Evolutionary conservation across 225 moss, liverwort and hornwort genomes (phyloP).

Genomic region (Ulota crispa): DNA sequence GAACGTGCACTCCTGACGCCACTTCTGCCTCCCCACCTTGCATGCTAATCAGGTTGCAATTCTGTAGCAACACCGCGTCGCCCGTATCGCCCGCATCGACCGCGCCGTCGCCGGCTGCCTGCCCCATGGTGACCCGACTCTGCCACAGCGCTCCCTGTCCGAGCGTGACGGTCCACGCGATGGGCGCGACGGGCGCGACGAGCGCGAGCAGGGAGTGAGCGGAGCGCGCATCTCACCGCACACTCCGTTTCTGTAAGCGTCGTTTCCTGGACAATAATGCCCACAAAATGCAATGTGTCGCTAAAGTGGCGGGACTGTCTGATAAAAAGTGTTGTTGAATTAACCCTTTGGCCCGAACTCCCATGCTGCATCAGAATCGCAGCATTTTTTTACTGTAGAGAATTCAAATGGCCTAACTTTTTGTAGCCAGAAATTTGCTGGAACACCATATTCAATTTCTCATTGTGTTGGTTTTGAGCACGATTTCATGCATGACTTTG

Average conservation of each 20-base stretch:
- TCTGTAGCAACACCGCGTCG: slow-evolving; percentile 22
- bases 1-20: slow-evolving; percentile 21
- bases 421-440: too few species aligned
- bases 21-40: not conserved
- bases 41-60: slow-evolving; percentile 51
- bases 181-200: not conserved
- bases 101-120: not conserved
- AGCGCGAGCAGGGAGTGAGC: not conserved
- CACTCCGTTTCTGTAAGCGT: too few species aligned
- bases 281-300: not conserved
- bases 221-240: not conserved
- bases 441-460: too few species aligned
- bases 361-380: too few species aligned
- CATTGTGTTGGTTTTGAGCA: too few species aligned
- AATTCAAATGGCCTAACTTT: too few species aligned
- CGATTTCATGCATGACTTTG: too few species aligned
- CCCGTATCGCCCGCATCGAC: not conserved
- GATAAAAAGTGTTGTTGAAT: too few species aligned
- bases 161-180: not conserved
- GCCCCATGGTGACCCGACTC: not conserved
- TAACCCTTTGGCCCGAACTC: too few species aligned
- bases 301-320: not conserved
- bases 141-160: not conserved
- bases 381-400: too few species aligned
- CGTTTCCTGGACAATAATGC: not conserved